Evolutionary conservation across 176 grass and related monocot species (phyloP).

Genomic region (Zea luxurians): DNA sequence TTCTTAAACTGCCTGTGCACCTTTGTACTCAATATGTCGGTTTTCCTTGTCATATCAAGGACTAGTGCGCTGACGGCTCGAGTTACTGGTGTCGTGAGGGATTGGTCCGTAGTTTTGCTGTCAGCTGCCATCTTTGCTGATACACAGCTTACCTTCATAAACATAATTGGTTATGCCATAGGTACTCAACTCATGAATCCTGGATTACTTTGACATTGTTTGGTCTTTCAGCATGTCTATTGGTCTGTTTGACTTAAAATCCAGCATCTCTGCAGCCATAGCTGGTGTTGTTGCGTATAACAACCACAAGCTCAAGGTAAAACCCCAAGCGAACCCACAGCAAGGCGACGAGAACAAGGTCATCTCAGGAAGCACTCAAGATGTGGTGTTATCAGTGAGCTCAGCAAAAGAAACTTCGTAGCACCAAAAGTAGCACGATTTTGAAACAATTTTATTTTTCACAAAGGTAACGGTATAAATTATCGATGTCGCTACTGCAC

Average conservation of each 20-base stretch:
- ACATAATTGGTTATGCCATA: slow-evolving; percentile 97
- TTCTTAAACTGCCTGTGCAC: slow-evolving; percentile 96
- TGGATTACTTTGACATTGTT: slow-evolving; percentile 24
- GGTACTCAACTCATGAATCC: slow-evolving; percentile 53
- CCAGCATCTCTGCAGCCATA: slow-evolving; percentile 64
- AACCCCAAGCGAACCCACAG: slow-evolving; percentile 51
- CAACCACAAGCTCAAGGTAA: slow-evolving; percentile 76
- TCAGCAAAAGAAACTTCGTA: slow-evolving; percentile 55
- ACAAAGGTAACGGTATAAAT: slow-evolving; percentile 34
- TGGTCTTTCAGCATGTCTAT: background rate
- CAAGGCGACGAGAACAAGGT: slow-evolving; percentile 31
- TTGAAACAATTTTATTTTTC: slow-evolving; percentile 27
- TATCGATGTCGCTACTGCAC: background rate
- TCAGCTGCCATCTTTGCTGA: slow-evolving; percentile 94
- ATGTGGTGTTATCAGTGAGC: slow-evolving; percentile 48
- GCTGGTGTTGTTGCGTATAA: slow-evolving; percentile 94
- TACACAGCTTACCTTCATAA: slow-evolving; percentile 87
- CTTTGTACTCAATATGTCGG: slow-evolving; percentile 89
- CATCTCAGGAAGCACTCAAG: slow-evolving; percentile 44
- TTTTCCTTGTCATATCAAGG: slow-evolving; percentile 95
- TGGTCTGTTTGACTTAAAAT: background rate
- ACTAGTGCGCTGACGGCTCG: slow-evolving; percentile 97
- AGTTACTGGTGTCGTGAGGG: slow-evolving; percentile 94
- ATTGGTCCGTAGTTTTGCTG: slow-evolving; percentile 86
- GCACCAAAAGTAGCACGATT: slow-evolving; percentile 19